Percentiles rank a stretch among this genome's conserved stretches.
Conservation (phyloP, 1,284 basidiomycete genomes). For the Rhodotorula sp. region DNA sequence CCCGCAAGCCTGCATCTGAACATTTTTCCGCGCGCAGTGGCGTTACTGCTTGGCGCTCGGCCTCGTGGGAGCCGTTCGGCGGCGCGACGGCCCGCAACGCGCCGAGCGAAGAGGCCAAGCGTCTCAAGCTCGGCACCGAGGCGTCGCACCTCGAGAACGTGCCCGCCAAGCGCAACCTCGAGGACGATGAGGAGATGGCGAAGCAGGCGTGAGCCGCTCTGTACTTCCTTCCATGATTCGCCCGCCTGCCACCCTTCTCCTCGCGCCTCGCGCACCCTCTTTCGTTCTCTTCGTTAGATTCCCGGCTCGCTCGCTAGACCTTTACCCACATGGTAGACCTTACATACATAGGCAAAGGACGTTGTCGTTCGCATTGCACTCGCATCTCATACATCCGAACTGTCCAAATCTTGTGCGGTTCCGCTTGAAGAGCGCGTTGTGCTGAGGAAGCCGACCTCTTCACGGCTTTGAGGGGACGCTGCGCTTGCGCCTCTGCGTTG, state of each 20-base stretch:
- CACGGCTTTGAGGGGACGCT: too few relatives aligned
- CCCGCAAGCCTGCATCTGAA: too few relatives aligned
- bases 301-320: neutral
- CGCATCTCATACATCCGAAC: neutral
- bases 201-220: neutral
- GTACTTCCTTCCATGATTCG: neutral
- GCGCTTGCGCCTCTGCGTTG: too few relatives aligned
- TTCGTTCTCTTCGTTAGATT: neutral
- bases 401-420: too few relatives aligned
- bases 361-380: too few relatives aligned
- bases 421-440: too few relatives aligned
- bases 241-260: neutral
- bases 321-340: neutral
- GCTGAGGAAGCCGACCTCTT: too few relatives aligned
- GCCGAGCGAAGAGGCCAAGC: slow-evolving; percentile 25
- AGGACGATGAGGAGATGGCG: slow-evolving; percentile 13
- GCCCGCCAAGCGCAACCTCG: slow-evolving; percentile 19
- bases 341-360: neutral
- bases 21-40: neutral
- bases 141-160: slow-evolving; percentile 31
- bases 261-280: too few relatives aligned
- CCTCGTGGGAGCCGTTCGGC: slow-evolving; percentile 30
- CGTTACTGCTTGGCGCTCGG: slow-evolving; percentile 50
- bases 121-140: slow-evolving; percentile 34
- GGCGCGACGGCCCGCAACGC: slow-evolving; percentile 20